Evolutionary conservation across 192 early-diverging fungal genomes (phyloP).

Genomic region (Coemansia sp.): DNA sequence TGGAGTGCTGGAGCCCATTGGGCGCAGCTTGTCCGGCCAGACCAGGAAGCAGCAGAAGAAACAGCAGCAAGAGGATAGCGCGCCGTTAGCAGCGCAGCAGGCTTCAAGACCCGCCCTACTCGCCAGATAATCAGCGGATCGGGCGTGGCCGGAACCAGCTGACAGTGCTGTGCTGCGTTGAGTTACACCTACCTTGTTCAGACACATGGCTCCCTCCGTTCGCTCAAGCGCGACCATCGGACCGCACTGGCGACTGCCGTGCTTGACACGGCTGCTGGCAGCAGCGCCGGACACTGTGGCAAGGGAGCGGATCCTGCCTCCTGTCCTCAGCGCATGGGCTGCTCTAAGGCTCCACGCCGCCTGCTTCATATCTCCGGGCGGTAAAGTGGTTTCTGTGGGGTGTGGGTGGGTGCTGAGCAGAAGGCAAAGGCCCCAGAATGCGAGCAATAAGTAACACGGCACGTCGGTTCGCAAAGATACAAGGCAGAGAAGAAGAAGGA

Average conservation of each 20-base stretch:
- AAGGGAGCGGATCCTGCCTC: background rate
- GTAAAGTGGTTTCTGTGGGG: too few species aligned
- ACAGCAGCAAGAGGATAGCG: too few species aligned
- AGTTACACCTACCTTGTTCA: background rate
- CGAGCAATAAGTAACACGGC: background rate
- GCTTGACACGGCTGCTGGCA: background rate
- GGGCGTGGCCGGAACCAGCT: background rate
- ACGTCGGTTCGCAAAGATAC: background rate
- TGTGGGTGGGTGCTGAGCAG: background rate
- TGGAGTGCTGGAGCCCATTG: background rate
- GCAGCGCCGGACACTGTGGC: background rate
- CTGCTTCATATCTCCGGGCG: background rate
- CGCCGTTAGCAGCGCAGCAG: too few species aligned
- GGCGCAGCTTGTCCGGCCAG: background rate
- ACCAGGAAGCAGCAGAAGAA: background rate
- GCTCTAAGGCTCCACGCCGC: background rate
- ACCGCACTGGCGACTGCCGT: background rate
- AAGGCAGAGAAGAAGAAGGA: background rate
- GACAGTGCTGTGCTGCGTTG: background rate
- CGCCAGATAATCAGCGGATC: constrained; percentile 5
- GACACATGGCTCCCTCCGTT: background rate
- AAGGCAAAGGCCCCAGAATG: background rate
- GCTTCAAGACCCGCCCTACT: background rate
- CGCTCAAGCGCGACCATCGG: too few species aligned
- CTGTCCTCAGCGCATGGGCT: background rate